Evolutionary conservation across 164 flowering plant genomes (phyloP).

Genomic region (Nymphaea thermarum): DNA sequence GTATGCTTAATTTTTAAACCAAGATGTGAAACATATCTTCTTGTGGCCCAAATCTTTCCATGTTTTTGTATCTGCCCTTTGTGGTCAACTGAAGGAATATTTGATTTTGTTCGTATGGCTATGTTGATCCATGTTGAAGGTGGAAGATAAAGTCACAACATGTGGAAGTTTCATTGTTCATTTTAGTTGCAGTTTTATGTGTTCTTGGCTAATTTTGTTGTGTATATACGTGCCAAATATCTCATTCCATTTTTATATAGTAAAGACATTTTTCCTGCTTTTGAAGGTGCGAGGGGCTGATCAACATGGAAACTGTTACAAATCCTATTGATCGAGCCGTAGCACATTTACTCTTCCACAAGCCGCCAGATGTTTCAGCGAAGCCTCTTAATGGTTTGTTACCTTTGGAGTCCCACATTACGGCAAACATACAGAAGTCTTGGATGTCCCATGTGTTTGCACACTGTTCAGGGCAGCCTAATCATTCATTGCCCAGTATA

Average conservation of each 20-base stretch:
- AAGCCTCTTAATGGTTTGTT: conserved; percentile 17
- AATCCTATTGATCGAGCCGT: conserved; percentile 85
- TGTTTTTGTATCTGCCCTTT: no score
- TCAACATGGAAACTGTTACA: conserved; percentile 74
- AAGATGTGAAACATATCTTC: no score
- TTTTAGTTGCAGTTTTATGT: no score
- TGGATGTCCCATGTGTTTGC: background rate
- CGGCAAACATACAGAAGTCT: conserved; percentile 25
- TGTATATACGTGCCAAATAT: background rate
- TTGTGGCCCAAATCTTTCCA: no score
- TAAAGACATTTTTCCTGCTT: background rate
- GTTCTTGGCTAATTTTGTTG: no score
- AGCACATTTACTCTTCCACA: conserved; percentile 72
- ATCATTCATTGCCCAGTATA: conserved; percentile 2
- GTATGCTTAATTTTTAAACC: no score
- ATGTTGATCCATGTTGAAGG: no score
- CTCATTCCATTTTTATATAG: background rate
- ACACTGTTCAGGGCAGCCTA: background rate
- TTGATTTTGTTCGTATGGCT: no score
- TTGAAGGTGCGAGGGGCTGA: conserved; percentile 34
- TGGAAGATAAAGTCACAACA: no score
- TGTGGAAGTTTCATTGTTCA: no score
- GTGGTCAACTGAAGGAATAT: no score
- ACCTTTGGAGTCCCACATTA: conserved; percentile 21
- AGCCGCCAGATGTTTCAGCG: conserved; percentile 35